These are phyloP conservation scores for Hypoxylon fuscum DNA, from an alignment of 495 filamentous ascomycete genomes.

Conservation along the genomic window DNA sequence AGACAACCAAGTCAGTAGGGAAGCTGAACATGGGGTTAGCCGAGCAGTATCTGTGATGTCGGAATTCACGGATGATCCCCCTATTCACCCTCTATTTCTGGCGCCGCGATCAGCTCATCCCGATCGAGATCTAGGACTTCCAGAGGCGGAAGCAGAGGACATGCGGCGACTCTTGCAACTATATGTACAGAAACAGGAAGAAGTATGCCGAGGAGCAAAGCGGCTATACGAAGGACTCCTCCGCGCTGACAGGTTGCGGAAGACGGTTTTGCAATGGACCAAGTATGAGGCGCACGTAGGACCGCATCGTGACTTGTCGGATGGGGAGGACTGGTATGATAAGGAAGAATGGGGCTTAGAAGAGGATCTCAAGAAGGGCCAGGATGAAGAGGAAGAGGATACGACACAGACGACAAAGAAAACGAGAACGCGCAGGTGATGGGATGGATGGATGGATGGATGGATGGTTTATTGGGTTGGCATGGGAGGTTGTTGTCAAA, in stretches of 20 bases:
- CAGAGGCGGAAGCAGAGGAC: slow-evolving; percentile 84
- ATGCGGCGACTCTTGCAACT: slow-evolving; percentile 82
- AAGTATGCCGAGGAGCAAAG: slow-evolving; percentile 83
- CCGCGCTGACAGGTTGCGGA: slow-evolving; percentile 78
- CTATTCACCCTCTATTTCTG: slow-evolving; percentile 88
- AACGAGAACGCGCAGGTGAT: slow-evolving; percentile 68
- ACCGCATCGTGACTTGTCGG: slow-evolving; percentile 73
- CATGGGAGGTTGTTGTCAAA: background rate
- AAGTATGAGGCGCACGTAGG: slow-evolving; percentile 92
- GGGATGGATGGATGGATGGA: no score
- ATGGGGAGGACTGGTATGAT: slow-evolving; percentile 97
- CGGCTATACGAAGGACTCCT: slow-evolving; percentile 79
- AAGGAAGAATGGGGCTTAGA: slow-evolving; percentile 86
- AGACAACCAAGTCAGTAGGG: slow-evolving; percentile 18
- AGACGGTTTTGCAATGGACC: slow-evolving; percentile 80
- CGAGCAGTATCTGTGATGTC: slow-evolving; percentile 54
- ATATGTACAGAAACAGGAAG: slow-evolving; percentile 95
- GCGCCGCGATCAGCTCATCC: slow-evolving; percentile 73
- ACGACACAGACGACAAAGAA: slow-evolving; percentile 76
- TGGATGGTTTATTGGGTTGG: no score
- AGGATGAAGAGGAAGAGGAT: slow-evolving; percentile 90
- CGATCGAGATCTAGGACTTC: slow-evolving; percentile 82
- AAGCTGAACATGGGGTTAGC: slow-evolving; percentile 33
- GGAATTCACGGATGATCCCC: slow-evolving; percentile 58
- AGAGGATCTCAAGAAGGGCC: slow-evolving; percentile 87